Conservation (phyloP, 805 yeast species). For the Torulaspora delbrueckii region DNA sequence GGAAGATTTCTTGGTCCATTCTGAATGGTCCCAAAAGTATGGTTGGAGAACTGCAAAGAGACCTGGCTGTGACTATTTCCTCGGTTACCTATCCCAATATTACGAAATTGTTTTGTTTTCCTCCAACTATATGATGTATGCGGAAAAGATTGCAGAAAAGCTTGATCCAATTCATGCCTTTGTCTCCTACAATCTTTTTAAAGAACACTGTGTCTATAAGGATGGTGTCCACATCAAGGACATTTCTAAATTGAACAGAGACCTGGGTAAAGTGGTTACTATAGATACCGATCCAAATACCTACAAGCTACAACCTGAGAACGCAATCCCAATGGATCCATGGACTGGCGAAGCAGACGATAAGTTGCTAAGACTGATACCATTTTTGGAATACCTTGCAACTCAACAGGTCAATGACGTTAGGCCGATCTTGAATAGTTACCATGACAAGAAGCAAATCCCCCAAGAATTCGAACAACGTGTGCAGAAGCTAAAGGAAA, state of each 20-base stretch:
- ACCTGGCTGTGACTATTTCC: constrained; percentile 95
- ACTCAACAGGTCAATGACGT: constrained; percentile 82
- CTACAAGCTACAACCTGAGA: constrained; percentile 82
- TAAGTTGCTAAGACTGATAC: constrained; percentile 71
- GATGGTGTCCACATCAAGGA: constrained; percentile 91
- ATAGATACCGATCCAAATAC: constrained; percentile 73
- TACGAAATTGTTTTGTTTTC: constrained; percentile 93
- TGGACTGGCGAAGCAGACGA: constrained; percentile 91
- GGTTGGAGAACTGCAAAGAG: constrained; percentile 99
- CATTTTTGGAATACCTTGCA: constrained; percentile 90
- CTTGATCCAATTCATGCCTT: constrained; percentile 91
- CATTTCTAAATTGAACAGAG: constrained; percentile 85
- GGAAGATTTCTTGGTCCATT: constrained; percentile 86
- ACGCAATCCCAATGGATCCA: constrained; percentile 76
- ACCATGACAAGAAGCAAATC: constrained; percentile 57
- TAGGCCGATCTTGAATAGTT: constrained; percentile 78
- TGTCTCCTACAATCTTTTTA: constrained; percentile 77
- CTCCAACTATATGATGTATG: constrained; percentile 76
- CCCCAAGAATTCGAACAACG: constrained; percentile 77
- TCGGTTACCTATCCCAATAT: constrained; percentile 90
- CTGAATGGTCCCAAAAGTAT: constrained; percentile 83
- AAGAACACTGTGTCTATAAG: constrained; percentile 81
- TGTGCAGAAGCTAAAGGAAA: constrained; percentile 67
- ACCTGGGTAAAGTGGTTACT: constrained; percentile 70
- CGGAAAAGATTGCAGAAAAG: constrained; percentile 78